Base-by-base conservation (phyloP, 441 rosid genomes). In the Pelargonium myrrhifolium region DNA sequence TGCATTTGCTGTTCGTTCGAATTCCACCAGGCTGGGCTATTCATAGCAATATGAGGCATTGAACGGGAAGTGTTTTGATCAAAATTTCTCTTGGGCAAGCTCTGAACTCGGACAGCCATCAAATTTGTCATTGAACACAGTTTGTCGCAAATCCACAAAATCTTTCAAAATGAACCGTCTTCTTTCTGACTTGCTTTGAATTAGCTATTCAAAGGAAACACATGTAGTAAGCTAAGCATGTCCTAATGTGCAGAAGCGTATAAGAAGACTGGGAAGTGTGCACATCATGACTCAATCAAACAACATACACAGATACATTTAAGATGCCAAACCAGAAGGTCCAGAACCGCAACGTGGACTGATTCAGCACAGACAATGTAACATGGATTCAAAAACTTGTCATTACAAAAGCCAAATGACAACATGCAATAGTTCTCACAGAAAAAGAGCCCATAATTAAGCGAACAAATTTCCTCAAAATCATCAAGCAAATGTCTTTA, bases 71-170 rank as follows among this genome's bases (percentile, higher is more conserved):
- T 55, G 15, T 17, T 42, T 31, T 56, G 71, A 69, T 70, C 67
- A 66, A 64, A 75, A 31, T 9, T 68, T 79, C 73, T 79, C 70
- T 73, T 72, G n/a, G 78, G 55, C 68, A 75, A 69, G 70, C 74
- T 74, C 55, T 73, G 75, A 62, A 73, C 66, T 59, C 68, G 73
- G 15, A 69, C 64, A 62, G 81, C 77, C 82, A 76, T 79, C 65
- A 62, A 66, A 58, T 69, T 76, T 61, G 67, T 39, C 67, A 62
- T 21, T 55, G 12, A 7, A n/a, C 6, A 14, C 55, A 47, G 14
- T 62, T 69, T 64, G 67, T 72, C 8, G 70, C 65, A 72, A 64
- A 71, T 67, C 58, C 65, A 73, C 40, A 40, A 67, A 61, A 24
- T 28, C 9, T 18, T 67, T 56, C 28, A 53, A 10, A 63, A 55